Evolutionary conservation across 176 grass and related monocot species (phyloP).

Genomic region (Lolium rigidum): DNA sequence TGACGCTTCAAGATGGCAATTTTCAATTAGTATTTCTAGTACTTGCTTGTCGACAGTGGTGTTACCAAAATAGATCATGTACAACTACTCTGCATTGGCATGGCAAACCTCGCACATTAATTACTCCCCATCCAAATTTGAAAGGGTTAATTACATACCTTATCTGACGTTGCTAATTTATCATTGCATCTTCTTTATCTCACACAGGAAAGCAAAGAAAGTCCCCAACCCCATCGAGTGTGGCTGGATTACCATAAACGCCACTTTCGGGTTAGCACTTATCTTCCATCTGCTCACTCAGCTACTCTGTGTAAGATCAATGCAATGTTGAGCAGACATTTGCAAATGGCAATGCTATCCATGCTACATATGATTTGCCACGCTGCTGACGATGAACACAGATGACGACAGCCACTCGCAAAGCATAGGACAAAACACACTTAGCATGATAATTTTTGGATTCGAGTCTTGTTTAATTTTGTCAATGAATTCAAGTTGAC

Average conservation of each 20-base stretch:
- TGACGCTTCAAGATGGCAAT: neutral
- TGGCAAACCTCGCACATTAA: neutral
- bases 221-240: conserved; percentile 7
- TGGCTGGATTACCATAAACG: conserved; percentile 21
- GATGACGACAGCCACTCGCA: neutral
- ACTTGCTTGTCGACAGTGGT: neutral
- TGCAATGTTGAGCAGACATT: neutral
- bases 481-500: neutral
- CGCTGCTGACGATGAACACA: neutral
- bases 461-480: neutral
- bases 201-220: neutral
- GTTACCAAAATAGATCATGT: neutral
- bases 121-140: neutral
- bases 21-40: neutral
- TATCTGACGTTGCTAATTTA: neutral
- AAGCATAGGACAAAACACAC: neutral
- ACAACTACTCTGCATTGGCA: neutral
- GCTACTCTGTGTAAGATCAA: neutral
- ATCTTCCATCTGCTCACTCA: neutral
- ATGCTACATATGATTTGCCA: neutral
- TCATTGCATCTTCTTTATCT: conserved; percentile 1
- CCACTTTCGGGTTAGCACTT: neutral
- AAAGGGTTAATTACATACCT: neutral
- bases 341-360: neutral
- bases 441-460: neutral